Base-by-base conservation (phyloP, 495 filamentous ascomycete species). In the Parathielavia hyrcaniae region DNA sequence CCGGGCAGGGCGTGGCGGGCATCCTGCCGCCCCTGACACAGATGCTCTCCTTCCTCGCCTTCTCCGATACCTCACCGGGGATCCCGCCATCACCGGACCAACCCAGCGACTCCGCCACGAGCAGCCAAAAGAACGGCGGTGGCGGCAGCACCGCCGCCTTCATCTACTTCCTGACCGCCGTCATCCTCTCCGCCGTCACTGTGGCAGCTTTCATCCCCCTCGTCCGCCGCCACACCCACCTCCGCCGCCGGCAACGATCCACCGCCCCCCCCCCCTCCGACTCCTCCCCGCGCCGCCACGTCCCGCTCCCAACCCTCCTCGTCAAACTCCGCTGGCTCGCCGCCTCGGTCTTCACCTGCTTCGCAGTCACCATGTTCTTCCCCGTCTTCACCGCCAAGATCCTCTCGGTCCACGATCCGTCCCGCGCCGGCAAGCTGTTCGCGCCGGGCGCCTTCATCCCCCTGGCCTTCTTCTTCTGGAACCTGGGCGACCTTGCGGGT, bases 381-480 rank as follows among this genome's bases (percentile, higher is more conserved):
- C 93, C 93, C 0, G 88, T 97, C 43, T 96, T 90, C 73, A 97
- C 93, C 0, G 80, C 86, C 52, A 79, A 85, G 65, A 91, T 97
- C 62, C 61, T 84, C 26, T 91, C 88, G 4, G 84, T 93, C 8
- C 73, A 76, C 53, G 75, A 79, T 7, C 66, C 70, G 6, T 75
- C 75, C n/a, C 62, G 35, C 0, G 66, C 74, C 19, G 60, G 60
- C 51, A 74, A 79, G n/a, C 69, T 97, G 26, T 85, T 90, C 57
- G 77, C 82, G 30, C 81, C 86, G 0, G 74, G 84, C 4, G 82
- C 83, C 36, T 99, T 97, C 72, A 90, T 97, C 50, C 91, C 93
- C 1, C 77, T 97, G 4, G 88, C 79, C 10, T 96, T 97, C 72
- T 81, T 99, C 32, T 80, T 96, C 63, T 99, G 93, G 93, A 99